phyloP scores from a whole-genome alignment of 2,329 filamentous ascomycete species.

The Huntiella moniliformis region DNA sequence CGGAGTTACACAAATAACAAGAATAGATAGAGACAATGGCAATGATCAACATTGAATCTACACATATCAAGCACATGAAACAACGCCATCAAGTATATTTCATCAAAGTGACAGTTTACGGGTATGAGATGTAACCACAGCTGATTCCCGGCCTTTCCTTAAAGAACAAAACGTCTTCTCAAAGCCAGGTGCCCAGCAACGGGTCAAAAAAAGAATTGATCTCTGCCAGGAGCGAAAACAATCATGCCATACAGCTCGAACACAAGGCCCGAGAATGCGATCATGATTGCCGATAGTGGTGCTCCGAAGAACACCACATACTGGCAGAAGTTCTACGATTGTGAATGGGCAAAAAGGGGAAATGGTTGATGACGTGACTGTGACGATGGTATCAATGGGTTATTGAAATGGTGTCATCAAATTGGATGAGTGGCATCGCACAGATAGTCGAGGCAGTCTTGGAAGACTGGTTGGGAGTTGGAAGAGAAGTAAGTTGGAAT shows the following conservation, averaged over 20 bases:
- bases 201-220: conserved; percentile 24
- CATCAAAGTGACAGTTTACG: neutral
- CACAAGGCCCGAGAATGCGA: conserved; percentile 18
- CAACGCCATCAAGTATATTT: neutral
- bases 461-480: no score
- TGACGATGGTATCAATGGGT: neutral
- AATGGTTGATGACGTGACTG: no score
- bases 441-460: no score
- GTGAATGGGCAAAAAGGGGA: neutral
- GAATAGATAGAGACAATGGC: no score
- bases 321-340: conserved; percentile 12
- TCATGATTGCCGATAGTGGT: conserved; percentile 31
- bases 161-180: conserved; percentile 36
- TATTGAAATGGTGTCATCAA: no score
- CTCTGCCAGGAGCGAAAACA: conserved; percentile 39
- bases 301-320: conserved; percentile 7
- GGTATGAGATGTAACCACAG: conserved; percentile 31
- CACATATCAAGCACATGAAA: neutral
- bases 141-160: conserved; percentile 37
- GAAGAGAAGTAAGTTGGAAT: no score
- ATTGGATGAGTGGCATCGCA: no score
- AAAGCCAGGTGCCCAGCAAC: conserved; percentile 37
- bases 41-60: neutral
- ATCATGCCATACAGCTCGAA: conserved; percentile 21
- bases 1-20: no score